These are phyloP conservation scores for Mesotaenium endlicherianum DNA, from an alignment of 139 green algal genomes.

Conservation along the genomic window DNA sequence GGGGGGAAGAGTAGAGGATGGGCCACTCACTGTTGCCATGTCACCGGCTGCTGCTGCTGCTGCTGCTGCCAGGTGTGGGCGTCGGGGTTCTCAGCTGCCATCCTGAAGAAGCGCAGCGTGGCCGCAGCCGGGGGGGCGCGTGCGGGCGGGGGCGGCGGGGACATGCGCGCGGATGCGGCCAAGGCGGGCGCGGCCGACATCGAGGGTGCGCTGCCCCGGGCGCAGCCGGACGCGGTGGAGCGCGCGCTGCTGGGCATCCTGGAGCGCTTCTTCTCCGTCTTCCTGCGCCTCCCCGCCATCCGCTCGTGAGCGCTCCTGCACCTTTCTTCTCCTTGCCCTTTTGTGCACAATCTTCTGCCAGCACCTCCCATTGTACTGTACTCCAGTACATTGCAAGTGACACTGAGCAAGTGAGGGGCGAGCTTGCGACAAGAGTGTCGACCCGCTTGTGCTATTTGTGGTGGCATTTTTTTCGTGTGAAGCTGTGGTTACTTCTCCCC, in stretches of 20 bases:
- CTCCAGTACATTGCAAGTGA: neutral
- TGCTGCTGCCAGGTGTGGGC: slow-evolving; percentile 46
- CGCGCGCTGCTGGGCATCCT: slow-evolving; percentile 7
- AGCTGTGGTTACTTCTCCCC: too few relatives aligned
- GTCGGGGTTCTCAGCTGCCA: slow-evolving; percentile 38
- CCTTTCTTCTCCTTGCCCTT: neutral
- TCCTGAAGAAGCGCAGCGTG: slow-evolving; percentile 37
- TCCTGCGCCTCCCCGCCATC: slow-evolving; percentile 42
- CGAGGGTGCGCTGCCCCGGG: neutral
- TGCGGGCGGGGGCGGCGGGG: neutral
- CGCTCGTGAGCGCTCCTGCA: neutral
- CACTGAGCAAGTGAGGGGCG: neutral
- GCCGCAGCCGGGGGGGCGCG: neutral
- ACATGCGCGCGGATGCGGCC: neutral
- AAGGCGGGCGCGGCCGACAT: neutral
- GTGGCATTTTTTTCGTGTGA: too few relatives aligned
- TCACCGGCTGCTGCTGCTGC: slow-evolving; percentile 2
- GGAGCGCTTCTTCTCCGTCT: slow-evolving; percentile 41
- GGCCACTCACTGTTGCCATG: neutral
- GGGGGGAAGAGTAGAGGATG: neutral
- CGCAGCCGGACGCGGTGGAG: neutral
- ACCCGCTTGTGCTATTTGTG: too few relatives aligned
- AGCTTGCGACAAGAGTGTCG: too few relatives aligned
- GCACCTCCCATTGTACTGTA: neutral
- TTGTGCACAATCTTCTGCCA: neutral